Conservation (phyloP, 2,329 filamentous ascomycete species). For the Cladosporium sp. region DNA sequence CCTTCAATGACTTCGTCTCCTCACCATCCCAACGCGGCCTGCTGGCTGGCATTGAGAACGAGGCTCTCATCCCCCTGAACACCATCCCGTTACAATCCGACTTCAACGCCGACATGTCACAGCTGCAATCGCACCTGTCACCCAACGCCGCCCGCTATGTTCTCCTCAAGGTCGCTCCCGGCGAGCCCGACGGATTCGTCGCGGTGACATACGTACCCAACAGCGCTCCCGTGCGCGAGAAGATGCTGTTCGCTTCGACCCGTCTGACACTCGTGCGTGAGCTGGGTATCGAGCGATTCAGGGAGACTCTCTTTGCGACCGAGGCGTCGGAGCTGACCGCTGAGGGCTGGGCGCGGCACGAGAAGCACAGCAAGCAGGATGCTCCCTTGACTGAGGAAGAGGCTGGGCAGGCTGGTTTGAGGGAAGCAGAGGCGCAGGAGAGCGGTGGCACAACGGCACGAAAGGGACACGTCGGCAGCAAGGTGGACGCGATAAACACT, state of each 20-base stretch:
- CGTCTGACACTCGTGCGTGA: slow-evolving; percentile 69
- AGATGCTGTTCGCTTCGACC: slow-evolving; percentile 79
- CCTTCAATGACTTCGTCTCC: slow-evolving; percentile 64
- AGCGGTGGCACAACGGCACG: slow-evolving; percentile 60
- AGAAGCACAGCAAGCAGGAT: slow-evolving; percentile 54
- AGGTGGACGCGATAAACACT: slow-evolving; percentile 46
- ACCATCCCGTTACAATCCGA: slow-evolving; percentile 47
- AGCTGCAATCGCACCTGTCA: slow-evolving; percentile 58
- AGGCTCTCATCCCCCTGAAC: slow-evolving; percentile 58
- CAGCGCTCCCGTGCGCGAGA: slow-evolving; percentile 70
- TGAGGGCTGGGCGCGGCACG: slow-evolving; percentile 65
- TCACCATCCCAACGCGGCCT: slow-evolving; percentile 60
- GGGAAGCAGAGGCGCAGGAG: slow-evolving; percentile 68
- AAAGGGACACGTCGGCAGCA: slow-evolving; percentile 44
- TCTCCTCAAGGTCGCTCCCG: slow-evolving; percentile 62
- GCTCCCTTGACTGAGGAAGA: slow-evolving; percentile 78
- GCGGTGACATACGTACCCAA: slow-evolving; percentile 76
- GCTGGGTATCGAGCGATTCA: slow-evolving; percentile 71
- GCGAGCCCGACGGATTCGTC: slow-evolving; percentile 45
- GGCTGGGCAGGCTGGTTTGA: slow-evolving; percentile 62
- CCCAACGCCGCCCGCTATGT: slow-evolving; percentile 65
- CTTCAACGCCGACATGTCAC: slow-evolving; percentile 59
- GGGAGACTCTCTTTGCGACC: slow-evolving; percentile 69
- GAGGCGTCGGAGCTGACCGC: slow-evolving; percentile 61
- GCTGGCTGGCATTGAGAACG: slow-evolving; percentile 62